Evolutionary conservation across 768 basidiomycete species (phyloP), one percentile per base, ranked within the genome.

Genomic region (Psilocybe tampanensis): DNA sequence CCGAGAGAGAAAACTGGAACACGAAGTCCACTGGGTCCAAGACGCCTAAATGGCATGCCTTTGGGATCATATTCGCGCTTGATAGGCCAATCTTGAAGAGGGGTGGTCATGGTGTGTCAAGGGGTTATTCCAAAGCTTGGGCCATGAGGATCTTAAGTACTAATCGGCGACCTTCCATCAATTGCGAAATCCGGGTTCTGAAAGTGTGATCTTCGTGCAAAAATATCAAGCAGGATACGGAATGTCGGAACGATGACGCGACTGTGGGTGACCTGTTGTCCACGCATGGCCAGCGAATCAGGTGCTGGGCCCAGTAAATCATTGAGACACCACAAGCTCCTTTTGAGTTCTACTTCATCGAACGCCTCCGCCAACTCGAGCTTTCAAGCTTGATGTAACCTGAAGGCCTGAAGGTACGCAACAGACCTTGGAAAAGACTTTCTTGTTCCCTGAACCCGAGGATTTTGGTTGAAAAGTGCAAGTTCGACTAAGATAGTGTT

Each of bases 1-100:
- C 88, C 89, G 54, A 88, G 77, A 2, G 84, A 85, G 73, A 91
- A 85, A 26, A 87, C 66, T 19, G 86, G 84, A 18, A 90, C 88
- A 49, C 85, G 75, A 47, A 89, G 74, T 11, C 87, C 87, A 57
- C 80, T 82, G 22, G 78, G 70, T 19, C 87, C 87, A 15, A 88
- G 75, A 47, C 83, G 74, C 56, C 83, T 74, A 70, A 83, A 84
- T 1, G 73, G 77, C 82, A 85, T 85, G 61, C 76, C 72, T 70
- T 85, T 85, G 33, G 77, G 66, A 60, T 82, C 75, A 64, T 77
- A 85, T 49, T 74, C 73, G 34, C 58, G 57, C 29, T 61, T 55
- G 7, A 65, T 60, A 11, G 60, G 58, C 64, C 62, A 63, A 44
- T 61, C 56, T 55, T 65, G 64, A n/a, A 63, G 59, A 43, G 60